Evolutionary conservation across 495 filamentous ascomycete genomes (phyloP), one percentile per base, ranked within the genome.

Genomic region (Talaromyces adpressus): DNA sequence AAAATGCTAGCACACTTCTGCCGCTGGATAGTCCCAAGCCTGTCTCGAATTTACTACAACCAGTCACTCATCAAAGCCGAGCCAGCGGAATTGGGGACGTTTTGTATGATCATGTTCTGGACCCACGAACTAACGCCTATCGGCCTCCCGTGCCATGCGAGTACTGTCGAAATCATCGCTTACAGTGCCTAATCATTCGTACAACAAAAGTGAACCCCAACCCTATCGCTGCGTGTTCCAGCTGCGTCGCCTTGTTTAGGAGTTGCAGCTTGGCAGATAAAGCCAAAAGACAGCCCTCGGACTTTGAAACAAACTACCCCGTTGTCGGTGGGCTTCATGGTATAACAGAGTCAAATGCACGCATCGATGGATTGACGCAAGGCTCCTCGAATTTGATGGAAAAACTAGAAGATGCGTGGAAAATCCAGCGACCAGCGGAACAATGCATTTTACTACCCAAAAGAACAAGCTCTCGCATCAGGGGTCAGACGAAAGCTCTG

Each of bases 161-260:
- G 22, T 69, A 82, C 67, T 82, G 80, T 64, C 73, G 72, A 54
- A 73, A 64, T 29, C 68, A 74, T 53, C 73, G 77, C 3, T 67
- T 81, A 6, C 77, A 80, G 65, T 81, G 80, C 59, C 64, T 81
- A 8, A 75, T 82, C 20, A 67, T 81, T 29, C 74, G 76, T 34
- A 81, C 79, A 3, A 73, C 78, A 16, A 25, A 70, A 0, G 76
- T 72, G 11, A 81, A 82, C 51, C 80, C 79, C 2, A 82, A 82
- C 65, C 84, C 85, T 32, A 80, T 84, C 64, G 82, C 81, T 25
- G 81, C 84, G 14, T 94, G 91, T 68, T 91, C 88, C 0, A 87
- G 87, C 64, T 94, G 91, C 70, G 85, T 88, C 30, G 87, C 89
- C n/a, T 73, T 94, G 4, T 89, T 87, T 61, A 79, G 87, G 36